Base-by-base conservation (phyloP, 306 rosid species). In the Prosopis cineraria region DNA sequence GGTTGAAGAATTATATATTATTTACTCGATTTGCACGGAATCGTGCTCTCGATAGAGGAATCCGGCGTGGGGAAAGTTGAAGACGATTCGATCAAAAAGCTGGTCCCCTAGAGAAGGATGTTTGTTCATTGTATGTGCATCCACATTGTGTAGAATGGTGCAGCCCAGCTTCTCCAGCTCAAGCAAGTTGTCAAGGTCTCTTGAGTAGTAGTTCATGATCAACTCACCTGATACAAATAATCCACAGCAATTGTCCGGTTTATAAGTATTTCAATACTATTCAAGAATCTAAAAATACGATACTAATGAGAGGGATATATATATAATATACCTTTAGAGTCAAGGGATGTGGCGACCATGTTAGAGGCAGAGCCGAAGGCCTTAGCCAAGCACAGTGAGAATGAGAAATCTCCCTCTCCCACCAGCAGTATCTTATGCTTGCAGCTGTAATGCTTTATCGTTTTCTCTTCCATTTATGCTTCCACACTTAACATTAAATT, bases 321-420 rank as follows among this genome's bases (percentile, higher is more conserved):
- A n/a, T n/a, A 37, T 40, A 43, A 10, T 1, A 16, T 12, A 77
- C 86, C 78, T 77, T 4, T 19, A 19, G 89, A 73, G 77, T 87
- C 89, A 0, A 83, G 86, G 5, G 93, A 76, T 12, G 93, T 81
- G 0, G 90, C 89, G 0, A 87, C 70, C 40, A 87, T 59, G 81
- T 89, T 89, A 0, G 37, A 1, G 3, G 85, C 88, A 17, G 81
- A 73, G 7, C 67, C 79, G 34, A 87, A 89, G 4, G 79, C 72
- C 13, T 1, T 76, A 0, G 93, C 89, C 74, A 87, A 67, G 45
- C 31, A 87, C 2, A 73, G 84, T 7, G 90, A 76, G 22, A 87
- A 83, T 13, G 90, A 89, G 84, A 87, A 87, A 59, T 89, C 84
- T 29, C 87, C 93, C 34, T 89, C 91, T 24, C 91, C 89, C 10